These are phyloP conservation scores for Euphrasia confusa DNA, from an alignment of 257 asterid species.

Conservation along the genomic window DNA sequence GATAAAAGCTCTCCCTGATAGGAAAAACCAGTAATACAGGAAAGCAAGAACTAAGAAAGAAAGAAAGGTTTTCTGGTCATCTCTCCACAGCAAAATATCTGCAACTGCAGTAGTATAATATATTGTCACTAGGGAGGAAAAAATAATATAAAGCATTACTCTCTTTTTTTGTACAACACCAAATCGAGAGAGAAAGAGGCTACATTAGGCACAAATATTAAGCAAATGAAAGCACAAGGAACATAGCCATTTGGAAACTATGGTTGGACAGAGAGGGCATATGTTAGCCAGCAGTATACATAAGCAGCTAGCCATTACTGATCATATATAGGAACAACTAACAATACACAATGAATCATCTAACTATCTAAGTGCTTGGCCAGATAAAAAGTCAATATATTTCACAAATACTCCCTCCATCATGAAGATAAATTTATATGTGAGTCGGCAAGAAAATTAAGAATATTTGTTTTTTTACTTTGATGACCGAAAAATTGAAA, in stretches of 20 bases:
- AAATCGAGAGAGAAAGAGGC: constrained; percentile 10
- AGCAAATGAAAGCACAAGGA: constrained; percentile 19
- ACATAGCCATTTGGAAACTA: constrained; percentile 11
- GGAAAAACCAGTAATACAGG: constrained; percentile 79
- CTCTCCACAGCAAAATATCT: constrained; percentile 92
- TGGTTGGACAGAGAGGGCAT: constrained; percentile 14
- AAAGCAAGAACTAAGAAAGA: constrained; percentile 53
- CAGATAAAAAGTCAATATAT: neutral
- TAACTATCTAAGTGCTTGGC: constrained; percentile 9
- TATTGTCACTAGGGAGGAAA: constrained; percentile 27
- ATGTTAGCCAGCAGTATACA: constrained; percentile 13
- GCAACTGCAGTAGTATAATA: constrained; percentile 61
- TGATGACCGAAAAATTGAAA: neutral
- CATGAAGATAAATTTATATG: no score
- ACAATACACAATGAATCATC: constrained; percentile 3
- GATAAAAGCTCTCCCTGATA: constrained; percentile 66
- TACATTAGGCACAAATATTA: constrained; percentile 15
- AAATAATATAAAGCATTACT: constrained; percentile 8
- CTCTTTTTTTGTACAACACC: constrained; percentile 6
- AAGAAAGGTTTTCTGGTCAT: constrained; percentile 66
- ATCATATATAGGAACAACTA: constrained; percentile 7
- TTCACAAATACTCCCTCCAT: no score
- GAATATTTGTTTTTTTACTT: neutral
- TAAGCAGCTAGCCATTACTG: constrained; percentile 18
- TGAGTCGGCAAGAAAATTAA: neutral